A percentile compares a stretch with the other conserved stretches of the same genome.
Conservation (phyloP, 2,329 filamentous ascomycete genomes). For the Remersonia thermophila region DNA sequence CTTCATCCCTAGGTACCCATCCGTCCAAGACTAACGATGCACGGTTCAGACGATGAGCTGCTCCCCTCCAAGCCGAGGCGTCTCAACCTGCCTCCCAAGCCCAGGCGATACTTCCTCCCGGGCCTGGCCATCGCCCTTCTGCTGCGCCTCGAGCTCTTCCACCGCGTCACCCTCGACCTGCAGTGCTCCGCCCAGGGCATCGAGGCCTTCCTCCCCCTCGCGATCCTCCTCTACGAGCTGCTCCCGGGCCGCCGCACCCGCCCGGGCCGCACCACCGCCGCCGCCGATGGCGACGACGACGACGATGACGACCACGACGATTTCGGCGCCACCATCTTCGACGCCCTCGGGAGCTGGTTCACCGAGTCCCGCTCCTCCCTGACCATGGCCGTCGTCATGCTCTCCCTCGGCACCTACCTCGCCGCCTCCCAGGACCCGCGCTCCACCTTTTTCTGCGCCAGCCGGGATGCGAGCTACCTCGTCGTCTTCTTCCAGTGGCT, state of each 20-base stretch:
- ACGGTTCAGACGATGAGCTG: slow-evolving; percentile 18
- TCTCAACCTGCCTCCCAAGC: slow-evolving; percentile 31
- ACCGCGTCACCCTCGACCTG: slow-evolving; percentile 32
- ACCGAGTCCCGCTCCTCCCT: slow-evolving; percentile 28
- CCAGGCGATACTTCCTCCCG: slow-evolving; percentile 34
- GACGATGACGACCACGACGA: slow-evolving; percentile 34
- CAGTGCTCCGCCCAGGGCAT: slow-evolving; percentile 40
- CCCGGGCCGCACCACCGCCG: slow-evolving; percentile 16
- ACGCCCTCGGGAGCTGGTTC: slow-evolving; percentile 37
- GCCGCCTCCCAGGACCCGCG: slow-evolving; percentile 25
- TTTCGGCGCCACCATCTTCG: slow-evolving; percentile 31
- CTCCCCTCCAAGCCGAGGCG: slow-evolving; percentile 24
- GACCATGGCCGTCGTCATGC: slow-evolving; percentile 25
- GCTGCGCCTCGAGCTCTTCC: slow-evolving; percentile 35
- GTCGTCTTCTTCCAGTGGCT: slow-evolving; percentile 31
- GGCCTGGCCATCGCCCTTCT: slow-evolving; percentile 33
- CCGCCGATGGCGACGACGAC: too few relatives aligned
- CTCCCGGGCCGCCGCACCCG: slow-evolving; percentile 23
- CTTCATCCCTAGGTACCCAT: too few relatives aligned
- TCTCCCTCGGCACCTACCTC: slow-evolving; percentile 32
- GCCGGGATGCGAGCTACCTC: slow-evolving; percentile 26
- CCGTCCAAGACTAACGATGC: too few relatives aligned
- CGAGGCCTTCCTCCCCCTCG: slow-evolving; percentile 36
- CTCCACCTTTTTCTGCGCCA: slow-evolving; percentile 42
- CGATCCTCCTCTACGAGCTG: slow-evolving; percentile 34